Evolutionary conservation across 495 filamentous ascomycete genomes (phyloP).

Genomic region (Lineolata rhizophorae): DNA sequence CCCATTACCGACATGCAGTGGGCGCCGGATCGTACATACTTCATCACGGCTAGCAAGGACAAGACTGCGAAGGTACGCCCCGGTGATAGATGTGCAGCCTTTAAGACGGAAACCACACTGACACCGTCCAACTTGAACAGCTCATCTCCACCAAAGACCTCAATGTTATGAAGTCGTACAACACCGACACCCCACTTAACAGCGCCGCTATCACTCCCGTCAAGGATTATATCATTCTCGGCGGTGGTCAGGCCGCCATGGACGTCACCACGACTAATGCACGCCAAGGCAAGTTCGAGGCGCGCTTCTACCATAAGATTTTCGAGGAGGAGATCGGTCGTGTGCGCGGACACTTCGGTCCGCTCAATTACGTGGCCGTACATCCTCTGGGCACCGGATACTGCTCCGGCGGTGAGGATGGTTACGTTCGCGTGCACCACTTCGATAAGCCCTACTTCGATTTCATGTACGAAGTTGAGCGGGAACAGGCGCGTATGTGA

Average conservation of each 20-base stretch:
- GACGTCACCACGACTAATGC: conserved; percentile 92
- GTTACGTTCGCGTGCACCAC: conserved; percentile 94
- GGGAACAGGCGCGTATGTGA: too few relatives aligned
- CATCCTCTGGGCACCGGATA: conserved; percentile 82
- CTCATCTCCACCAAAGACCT: conserved; percentile 66
- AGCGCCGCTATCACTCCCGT: conserved; percentile 78
- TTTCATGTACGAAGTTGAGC: conserved; percentile 96
- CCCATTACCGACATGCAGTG: conserved; percentile 89
- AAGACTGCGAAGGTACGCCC: conserved; percentile 68
- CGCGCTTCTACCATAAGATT: conserved; percentile 95
- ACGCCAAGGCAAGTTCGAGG: conserved; percentile 95
- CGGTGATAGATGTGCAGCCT: not conserved
- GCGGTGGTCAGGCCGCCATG: conserved; percentile 95
- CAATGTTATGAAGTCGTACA: conserved; percentile 78
- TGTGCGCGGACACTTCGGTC: conserved; percentile 91
- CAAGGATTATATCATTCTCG: conserved; percentile 93
- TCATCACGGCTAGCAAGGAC: conserved; percentile 94
- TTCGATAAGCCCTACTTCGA: conserved; percentile 98
- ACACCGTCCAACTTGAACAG: conserved; percentile 16
- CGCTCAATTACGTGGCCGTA: conserved; percentile 71
- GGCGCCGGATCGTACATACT: conserved; percentile 82
- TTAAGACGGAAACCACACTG: not conserved
- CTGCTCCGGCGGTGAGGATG: conserved; percentile 87
- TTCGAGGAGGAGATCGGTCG: conserved; percentile 97
- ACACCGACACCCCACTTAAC: conserved; percentile 89